phyloP scores from a whole-genome alignment of 176 grass and related monocot species.

The Pharus latifolius region DNA sequence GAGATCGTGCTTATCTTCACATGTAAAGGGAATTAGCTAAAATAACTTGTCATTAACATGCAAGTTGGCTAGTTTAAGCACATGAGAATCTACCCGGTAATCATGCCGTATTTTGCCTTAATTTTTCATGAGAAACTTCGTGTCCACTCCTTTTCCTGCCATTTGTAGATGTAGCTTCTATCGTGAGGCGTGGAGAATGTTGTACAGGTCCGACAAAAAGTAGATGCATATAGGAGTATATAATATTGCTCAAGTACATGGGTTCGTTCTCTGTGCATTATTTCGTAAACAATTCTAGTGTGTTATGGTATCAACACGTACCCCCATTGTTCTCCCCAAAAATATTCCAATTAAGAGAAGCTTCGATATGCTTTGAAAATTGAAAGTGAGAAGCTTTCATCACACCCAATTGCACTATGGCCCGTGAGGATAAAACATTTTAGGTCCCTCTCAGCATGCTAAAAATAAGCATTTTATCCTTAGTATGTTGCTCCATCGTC shows the following conservation, averaged over 20 bases:
- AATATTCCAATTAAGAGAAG: neutral
- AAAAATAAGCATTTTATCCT: neutral
- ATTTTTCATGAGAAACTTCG: neutral
- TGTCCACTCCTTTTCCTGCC: neutral
- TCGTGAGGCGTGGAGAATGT: neutral
- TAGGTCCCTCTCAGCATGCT: slow-evolving; percentile 1
- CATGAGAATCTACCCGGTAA: neutral
- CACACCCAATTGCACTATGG: neutral
- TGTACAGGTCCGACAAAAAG: neutral
- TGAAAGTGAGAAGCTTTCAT: neutral
- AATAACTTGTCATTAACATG: neutral
- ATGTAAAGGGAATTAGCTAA: neutral
- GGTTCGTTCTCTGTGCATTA: neutral
- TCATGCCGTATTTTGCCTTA: neutral
- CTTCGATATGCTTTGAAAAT: neutral
- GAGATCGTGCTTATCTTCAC: neutral
- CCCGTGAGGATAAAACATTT: neutral
- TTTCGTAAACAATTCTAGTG: neutral
- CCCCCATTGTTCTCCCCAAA: too few relatives aligned
- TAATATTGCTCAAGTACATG: neutral
- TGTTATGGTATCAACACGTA: neutral
- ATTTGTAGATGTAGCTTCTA: neutral
- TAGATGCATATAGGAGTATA: neutral
- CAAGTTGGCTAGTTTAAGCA: too few relatives aligned
- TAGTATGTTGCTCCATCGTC: neutral